Percentiles rank a stretch among this genome's conserved stretches.
phyloP scores from a whole-genome alignment of 495 filamentous ascomycete genomes.

The Filosporella fistucella region DNA sequence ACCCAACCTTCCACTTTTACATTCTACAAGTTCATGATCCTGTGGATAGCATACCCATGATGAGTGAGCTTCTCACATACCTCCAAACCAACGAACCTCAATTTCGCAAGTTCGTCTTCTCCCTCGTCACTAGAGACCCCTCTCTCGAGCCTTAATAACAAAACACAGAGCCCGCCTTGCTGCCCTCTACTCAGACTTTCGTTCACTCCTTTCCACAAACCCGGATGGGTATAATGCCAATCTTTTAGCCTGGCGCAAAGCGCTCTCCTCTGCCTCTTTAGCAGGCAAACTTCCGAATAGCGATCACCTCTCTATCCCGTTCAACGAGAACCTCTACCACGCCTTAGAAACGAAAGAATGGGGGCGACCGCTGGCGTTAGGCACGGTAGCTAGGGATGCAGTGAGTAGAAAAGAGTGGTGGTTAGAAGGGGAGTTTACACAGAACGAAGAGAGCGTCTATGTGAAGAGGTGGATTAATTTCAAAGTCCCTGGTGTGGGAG shows the following conservation, averaged over 20 bases:
- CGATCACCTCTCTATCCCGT: conserved; percentile 57
- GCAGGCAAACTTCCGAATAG: conserved; percentile 58
- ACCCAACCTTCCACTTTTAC: neutral
- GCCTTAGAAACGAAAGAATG: conserved; percentile 73
- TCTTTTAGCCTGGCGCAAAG: conserved; percentile 75
- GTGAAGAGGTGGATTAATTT: conserved; percentile 44
- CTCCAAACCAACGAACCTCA: conserved; percentile 58
- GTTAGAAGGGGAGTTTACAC: conserved; percentile 58
- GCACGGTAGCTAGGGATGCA: conserved; percentile 75
- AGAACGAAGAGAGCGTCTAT: conserved; percentile 59
- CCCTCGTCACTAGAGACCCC: neutral
- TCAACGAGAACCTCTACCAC: conserved; percentile 63
- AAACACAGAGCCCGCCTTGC: conserved; percentile 68
- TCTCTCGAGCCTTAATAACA: neutral
- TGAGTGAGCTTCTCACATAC: conserved; percentile 58
- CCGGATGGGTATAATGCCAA: conserved; percentile 90
- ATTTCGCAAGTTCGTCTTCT: conserved; percentile 52
- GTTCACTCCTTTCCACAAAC: conserved; percentile 70
- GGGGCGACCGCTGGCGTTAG: conserved; percentile 79
- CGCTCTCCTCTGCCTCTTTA: conserved; percentile 59
- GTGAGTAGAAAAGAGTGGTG: conserved; percentile 63
- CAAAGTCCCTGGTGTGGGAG: conserved; percentile 39
- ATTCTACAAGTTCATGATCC: neutral
- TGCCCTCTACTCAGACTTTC: conserved; percentile 93
- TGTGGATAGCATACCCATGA: conserved; percentile 20